These are phyloP conservation scores for Juncus effusus DNA, from an alignment of 176 grass and related monocot genomes.

Conservation along the genomic window DNA sequence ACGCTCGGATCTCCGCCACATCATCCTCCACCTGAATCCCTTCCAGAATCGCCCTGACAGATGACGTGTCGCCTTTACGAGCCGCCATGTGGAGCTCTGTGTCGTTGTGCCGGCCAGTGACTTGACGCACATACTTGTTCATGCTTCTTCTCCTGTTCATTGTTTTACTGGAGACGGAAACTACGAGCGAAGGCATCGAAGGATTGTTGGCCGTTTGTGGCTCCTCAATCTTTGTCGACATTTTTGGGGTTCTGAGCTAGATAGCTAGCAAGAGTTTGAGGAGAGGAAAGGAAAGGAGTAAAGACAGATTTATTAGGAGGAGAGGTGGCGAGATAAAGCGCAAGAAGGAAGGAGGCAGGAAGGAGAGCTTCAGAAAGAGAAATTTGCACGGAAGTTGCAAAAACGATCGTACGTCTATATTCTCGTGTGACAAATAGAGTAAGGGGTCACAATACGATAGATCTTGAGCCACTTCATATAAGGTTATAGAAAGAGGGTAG, in stretches of 20 bases:
- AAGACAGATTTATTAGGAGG: conserved; percentile 30
- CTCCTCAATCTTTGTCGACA: conserved; percentile 57
- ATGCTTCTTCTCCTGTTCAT: conserved; percentile 50
- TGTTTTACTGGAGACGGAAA: conserved; percentile 48
- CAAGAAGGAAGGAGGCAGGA: conserved; percentile 47
- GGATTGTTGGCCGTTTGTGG: neutral
- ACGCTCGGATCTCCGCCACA: conserved; percentile 41
- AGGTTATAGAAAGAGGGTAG: neutral
- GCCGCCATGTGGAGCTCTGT: conserved; percentile 79
- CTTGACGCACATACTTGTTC: conserved; percentile 85
- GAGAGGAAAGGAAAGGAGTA: conserved; percentile 7
- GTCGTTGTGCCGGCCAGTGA: conserved; percentile 85
- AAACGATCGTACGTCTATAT: neutral
- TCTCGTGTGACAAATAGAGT: neutral
- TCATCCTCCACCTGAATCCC: conserved; percentile 42
- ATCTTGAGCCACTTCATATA: neutral
- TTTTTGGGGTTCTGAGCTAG: conserved; percentile 13
- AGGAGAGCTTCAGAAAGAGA: conserved; percentile 33
- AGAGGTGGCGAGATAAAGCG: neutral
- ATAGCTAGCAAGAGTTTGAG: conserved; percentile 27
- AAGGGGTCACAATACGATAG: neutral
- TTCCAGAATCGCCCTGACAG: conserved; percentile 39
- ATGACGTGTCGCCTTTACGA: conserved; percentile 37
- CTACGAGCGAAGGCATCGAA: conserved; percentile 32
- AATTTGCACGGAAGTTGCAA: conserved; percentile 15